Base-by-base conservation (phyloP, 805 yeast genomes). In the Ogataea siamensis region DNA sequence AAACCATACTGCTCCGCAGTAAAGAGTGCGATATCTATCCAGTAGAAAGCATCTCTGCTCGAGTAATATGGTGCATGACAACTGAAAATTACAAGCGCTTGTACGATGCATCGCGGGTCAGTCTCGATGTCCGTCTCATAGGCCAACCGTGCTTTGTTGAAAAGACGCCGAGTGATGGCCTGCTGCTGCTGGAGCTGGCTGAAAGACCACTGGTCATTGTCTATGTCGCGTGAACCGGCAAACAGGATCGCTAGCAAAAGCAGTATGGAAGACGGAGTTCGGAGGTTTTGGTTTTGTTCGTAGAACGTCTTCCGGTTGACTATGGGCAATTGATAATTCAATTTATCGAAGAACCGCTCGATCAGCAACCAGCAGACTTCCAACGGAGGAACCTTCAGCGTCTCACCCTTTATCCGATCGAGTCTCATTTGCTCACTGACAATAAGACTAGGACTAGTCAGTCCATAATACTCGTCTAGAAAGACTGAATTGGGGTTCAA, bases 1-100 rank as follows among this genome's bases (percentile, higher is more conserved):
- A 83, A 67, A 2, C 89, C 88, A 54, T 74, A 75, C 7, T 85
- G 83, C 54, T 82, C 88, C 3, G 88, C 88, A 34, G 80, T 67
- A n/a, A 77, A 70, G 24, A 81, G 67, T 1, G 85, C 88, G 5
- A 78, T 74, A 23, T 83, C 66, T 5, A 80, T 73, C 91, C 91
- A 83, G 54, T 78, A 80, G 53, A 71, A 80, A 1, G 78, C 70
- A 52, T 80, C 82, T 33, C 77, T 75, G 17, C 23, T 34, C 17
- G 44, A 32, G 19, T 38, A 31, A 9, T 22, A 17, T 12, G 39
- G 39, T 21, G 43, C 38, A 13, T 34, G 32, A 38, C 45, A 42
- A 21, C 45, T 35, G 15, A 47, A 30, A 9, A 37, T 33, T 15
- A 35, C 16, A 11, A 81, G 66, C 0, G 85, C 68, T 51, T 78